phyloP scores from a whole-genome alignment of 129 eudicot genomes.

The Escallonia herrerae region DNA sequence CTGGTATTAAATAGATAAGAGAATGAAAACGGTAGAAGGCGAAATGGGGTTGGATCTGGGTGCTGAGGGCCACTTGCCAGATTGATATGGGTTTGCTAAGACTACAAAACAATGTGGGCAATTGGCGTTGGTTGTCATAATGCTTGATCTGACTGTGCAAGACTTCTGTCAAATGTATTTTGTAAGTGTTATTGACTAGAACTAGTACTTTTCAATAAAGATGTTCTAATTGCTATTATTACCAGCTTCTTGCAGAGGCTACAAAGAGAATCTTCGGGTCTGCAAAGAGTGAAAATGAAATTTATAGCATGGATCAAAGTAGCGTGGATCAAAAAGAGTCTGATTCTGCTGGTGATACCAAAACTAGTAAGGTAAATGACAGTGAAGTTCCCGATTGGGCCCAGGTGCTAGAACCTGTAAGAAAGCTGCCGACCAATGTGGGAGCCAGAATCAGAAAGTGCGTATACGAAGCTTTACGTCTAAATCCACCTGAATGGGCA shows the following conservation, averaged over 20 bases:
- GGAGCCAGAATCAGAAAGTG: conserved; percentile 90
- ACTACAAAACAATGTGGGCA: too few relatives aligned
- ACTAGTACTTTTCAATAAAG: conserved; percentile 1
- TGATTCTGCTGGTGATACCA: conserved; percentile 40
- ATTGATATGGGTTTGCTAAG: too few relatives aligned
- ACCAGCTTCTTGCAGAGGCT: conserved; percentile 92
- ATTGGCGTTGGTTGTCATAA: too few relatives aligned
- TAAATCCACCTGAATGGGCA: conserved; percentile 97
- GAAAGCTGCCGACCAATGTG: conserved; percentile 94
- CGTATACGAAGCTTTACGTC: conserved; percentile 54
- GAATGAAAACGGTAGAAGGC: too few relatives aligned
- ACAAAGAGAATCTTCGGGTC: conserved; percentile 60
- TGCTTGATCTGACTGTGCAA: too few relatives aligned
- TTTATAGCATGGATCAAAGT: conserved; percentile 32
- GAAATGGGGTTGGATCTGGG: too few relatives aligned
- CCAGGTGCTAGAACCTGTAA: conserved; percentile 76
- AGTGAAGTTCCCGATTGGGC: conserved; percentile 81
- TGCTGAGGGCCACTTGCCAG: too few relatives aligned
- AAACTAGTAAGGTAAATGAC: conserved; percentile 23
- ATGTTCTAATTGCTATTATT: conserved; percentile 15
- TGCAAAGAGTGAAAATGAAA: conserved; percentile 32
- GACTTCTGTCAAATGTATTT: background rate
- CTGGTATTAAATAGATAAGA: too few relatives aligned
- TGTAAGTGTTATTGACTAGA: background rate
- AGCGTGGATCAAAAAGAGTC: conserved; percentile 41